Conservation (phyloP, 208 protist species). For the Acanthamoeba healyi region DNA sequence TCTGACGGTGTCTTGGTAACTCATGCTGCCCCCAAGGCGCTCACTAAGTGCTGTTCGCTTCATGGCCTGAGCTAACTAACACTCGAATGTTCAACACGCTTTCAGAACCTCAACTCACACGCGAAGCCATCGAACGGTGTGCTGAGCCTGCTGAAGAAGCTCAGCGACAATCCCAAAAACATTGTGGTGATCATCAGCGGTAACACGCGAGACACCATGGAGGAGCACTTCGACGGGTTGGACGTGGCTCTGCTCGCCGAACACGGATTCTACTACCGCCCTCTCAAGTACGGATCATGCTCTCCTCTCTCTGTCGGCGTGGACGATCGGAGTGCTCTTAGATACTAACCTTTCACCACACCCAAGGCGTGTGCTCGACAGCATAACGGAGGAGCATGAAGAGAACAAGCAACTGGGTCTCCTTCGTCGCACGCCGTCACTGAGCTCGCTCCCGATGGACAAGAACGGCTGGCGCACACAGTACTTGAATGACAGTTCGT, state of each 20-base stretch:
- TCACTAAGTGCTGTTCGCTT: not conserved
- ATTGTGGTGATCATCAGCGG: conserved; percentile 60
- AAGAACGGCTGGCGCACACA: conserved; percentile 8
- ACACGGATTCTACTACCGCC: conserved; percentile 58
- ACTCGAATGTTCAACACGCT: too few relatives aligned
- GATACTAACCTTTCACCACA: too few relatives aligned
- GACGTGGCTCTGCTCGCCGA: conserved; percentile 47
- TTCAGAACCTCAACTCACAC: not conserved
- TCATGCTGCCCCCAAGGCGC: not conserved
- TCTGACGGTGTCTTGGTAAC: conserved; percentile 28
- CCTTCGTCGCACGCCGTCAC: conserved; percentile 3
- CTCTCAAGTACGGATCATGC: not conserved
- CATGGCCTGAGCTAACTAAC: not conserved
- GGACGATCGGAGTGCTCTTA: too few relatives aligned
- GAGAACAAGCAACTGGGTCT: not conserved
- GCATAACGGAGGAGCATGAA: not conserved
- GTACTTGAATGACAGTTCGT: conserved; percentile 34
- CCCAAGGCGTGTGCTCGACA: not conserved
- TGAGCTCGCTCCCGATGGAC: conserved; percentile 42
- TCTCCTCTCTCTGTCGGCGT: not conserved
- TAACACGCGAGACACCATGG: conserved; percentile 41
- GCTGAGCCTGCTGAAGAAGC: conserved; percentile 52
- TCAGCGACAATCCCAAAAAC: conserved; percentile 17
- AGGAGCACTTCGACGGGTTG: not conserved
- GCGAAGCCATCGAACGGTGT: not conserved